Base-by-base conservation (phyloP, 2,329 filamentous ascomycete genomes). In the Penicillium psychrosexuale region DNA sequence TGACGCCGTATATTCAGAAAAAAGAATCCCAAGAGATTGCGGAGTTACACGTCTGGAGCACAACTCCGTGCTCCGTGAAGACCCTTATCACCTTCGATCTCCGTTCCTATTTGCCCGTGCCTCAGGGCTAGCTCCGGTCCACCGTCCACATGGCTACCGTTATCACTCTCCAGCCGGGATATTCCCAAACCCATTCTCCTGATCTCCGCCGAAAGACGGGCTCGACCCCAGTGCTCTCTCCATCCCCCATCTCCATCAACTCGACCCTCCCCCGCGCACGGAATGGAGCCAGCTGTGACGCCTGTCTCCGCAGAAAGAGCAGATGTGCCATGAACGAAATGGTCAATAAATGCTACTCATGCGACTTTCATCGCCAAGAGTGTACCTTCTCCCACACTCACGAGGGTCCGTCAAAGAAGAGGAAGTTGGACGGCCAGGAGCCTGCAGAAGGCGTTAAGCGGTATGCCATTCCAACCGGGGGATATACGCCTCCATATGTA, bases 311-410 rank as follows among this genome's bases (percentile, higher is more conserved):
- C 56, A 66, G 73, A 63, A 75, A 73, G 61, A 75, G 72, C 62
- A 69, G 72, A 17, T 75, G 74, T 63, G 73, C 73, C 17, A 76
- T 76, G 69, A 76, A 75, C 58, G 72, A 75, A 56, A 67, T 69
- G 59, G 69, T 74, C 57, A 74, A 75, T 53, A 75, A 75, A 57
- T 76, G 74, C 58, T 75, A 75, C 53, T 76, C 73, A 42, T 76
- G 74, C 55, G 73, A 77, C 49, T 77, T 75, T 37, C 73, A 76
- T 58, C 72, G 72, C 39, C 74, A 76, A 63, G 73, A 77, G 28
- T 76, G 74, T 60, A 76, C 74, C 8, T 76, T 76, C 54, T 71
- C 64, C 27, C 62, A 74, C 8, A 62, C 66, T 40, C 58, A 43
- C 9, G 67, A 67, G 9, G 61, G 65, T 15, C 48, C 37, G 13